phyloP scores from a whole-genome alignment of 1,139 yeast genomes.

The Pichia sp. region DNA sequence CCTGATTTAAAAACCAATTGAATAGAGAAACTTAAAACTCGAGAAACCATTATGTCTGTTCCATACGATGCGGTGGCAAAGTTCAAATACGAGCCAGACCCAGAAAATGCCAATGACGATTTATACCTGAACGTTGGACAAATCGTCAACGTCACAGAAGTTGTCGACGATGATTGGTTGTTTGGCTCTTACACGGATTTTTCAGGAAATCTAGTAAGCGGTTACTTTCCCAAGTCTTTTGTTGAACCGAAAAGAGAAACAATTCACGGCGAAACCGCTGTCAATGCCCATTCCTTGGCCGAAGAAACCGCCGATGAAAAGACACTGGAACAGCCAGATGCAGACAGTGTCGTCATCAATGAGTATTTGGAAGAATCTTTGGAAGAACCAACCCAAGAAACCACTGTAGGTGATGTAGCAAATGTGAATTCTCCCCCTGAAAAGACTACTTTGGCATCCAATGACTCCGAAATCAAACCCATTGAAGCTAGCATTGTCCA shows the following conservation, averaged over 20 bases:
- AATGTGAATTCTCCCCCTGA: background rate
- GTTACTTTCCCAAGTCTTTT: conserved; percentile 85
- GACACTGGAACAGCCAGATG: background rate
- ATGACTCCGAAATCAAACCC: background rate
- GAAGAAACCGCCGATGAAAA: background rate
- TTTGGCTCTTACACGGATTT: conserved; percentile 39
- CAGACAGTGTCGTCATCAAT: background rate
- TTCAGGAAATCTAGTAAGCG: conserved; percentile 36
- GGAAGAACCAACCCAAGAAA: background rate
- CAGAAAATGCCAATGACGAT: conserved; percentile 56
- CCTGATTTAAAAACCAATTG: too few relatives aligned
- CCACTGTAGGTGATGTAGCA: background rate
- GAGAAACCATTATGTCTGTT: too few relatives aligned
- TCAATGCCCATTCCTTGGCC: background rate
- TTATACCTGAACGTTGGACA: conserved; percentile 63
- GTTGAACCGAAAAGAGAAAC: conserved; percentile 47
- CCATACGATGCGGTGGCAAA: conserved; percentile 24
- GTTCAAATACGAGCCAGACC: conserved; percentile 24
- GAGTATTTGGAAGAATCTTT: background rate
- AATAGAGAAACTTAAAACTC: too few relatives aligned
- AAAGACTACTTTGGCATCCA: background rate
- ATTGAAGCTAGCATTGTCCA: conserved; percentile 6
- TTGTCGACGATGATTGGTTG: conserved; percentile 92
- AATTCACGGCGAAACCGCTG: conserved; percentile 4
- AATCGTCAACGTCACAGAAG: conserved; percentile 58